Evolutionary conservation across 139 green algal genomes (phyloP).

Genomic region (Limnomonas spitsbergensis): DNA sequence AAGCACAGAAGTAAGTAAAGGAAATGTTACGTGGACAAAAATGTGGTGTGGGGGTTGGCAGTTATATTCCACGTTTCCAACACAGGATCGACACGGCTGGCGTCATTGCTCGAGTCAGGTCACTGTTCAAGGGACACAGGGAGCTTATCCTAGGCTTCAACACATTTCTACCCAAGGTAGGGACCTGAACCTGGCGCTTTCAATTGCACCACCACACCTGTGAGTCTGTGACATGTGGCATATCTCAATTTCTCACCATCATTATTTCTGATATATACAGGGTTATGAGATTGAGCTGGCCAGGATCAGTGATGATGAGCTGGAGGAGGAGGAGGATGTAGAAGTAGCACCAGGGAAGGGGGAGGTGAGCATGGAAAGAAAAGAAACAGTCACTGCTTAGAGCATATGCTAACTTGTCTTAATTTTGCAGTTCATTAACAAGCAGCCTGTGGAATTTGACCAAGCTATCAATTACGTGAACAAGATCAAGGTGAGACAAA

Average conservation of each 20-base stretch:
- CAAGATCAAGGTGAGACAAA: conserved; percentile 88
- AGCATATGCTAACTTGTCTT: neutral
- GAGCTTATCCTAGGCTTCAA: conserved; percentile 99
- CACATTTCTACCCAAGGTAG: conserved; percentile 93
- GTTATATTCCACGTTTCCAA: too few relatives aligned
- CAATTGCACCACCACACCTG: neutral
- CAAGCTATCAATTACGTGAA: conserved; percentile 99
- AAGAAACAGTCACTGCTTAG: neutral
- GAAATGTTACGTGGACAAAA: too few relatives aligned
- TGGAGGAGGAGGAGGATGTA: conserved; percentile 35
- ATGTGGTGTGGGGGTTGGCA: neutral
- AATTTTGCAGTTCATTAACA: conserved; percentile 37
- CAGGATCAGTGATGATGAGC: conserved; percentile 48
- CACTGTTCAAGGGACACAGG: conserved; percentile 89
- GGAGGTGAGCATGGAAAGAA: conserved; percentile 12
- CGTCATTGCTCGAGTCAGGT: conserved; percentile 94
- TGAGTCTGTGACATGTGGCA: neutral
- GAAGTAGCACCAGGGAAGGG: neutral
- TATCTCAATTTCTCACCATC: neutral
- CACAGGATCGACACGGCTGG: conserved; percentile 92
- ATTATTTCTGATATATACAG: conserved; percentile 32
- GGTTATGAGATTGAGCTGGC: conserved; percentile 75
- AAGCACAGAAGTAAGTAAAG: conserved; percentile 12
- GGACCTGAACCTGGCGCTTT: too few relatives aligned
- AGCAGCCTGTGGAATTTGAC: conserved; percentile 82